Evolutionary conservation across 1,284 basidiomycete genomes (phyloP), one percentile per base, ranked within the genome.

Genomic region (Puccinia coronata): DNA sequence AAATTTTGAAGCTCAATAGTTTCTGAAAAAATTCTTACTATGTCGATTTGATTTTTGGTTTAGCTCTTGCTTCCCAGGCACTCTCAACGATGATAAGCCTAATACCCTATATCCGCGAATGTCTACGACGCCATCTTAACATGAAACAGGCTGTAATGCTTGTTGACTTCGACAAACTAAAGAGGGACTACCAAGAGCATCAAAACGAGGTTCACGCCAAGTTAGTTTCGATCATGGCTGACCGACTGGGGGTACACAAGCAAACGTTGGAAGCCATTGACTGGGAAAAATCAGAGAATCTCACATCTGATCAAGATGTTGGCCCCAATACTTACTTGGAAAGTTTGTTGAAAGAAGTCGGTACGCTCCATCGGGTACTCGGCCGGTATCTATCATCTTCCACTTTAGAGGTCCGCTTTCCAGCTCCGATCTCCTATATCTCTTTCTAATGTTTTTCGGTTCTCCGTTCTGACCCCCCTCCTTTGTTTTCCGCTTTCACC

Each of bases 121-220:
- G 93, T 23, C 93, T 98, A 86, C 90, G 96, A 67, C 90, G 97
- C 79, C 96, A 98, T 87, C 89, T 99, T 69, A 95, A 91, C 85
- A 90, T 92, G 72, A 95, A 95, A 87, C 95, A 98, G 87, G 93
- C 94, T 0, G 94, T 98, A 67, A 96, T 99, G 91, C 89, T 99
- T 57, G 91, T 95, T 41, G 96, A 99, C 87, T 99, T 99, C 86
- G 97, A 99, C 88, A 98, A 97, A 88, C 90, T 99, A 81, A 98
- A 96, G 87, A 90, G 96, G 87, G 97, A 99, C 87, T 98, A 93
- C 86, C 95, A 98, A 89, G 96, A 99, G 86, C 96, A 99, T 87
- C 97, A 99, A 87, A 94, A 96, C 86, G 97, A 99, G 88, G 98
- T 99, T 77, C 96, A 99, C 86, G 90, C 94, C 79, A 99, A 99